Conservation (phyloP, 2,329 filamentous ascomycete species). For the Neofusicoccum sp. region DNA sequence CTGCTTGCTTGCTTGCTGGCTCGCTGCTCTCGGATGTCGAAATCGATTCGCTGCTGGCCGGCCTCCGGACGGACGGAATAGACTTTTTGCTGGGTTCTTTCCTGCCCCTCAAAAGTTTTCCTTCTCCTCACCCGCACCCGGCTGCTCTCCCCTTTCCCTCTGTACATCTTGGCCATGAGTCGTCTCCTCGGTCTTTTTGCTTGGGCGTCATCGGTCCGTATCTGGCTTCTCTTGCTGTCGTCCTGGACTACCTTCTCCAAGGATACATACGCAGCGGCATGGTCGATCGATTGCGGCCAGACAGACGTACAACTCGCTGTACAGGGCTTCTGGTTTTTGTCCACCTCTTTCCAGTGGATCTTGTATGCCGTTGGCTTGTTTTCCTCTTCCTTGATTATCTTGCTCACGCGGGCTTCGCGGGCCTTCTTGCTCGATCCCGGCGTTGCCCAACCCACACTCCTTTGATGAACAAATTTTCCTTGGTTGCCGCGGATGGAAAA, state of each 20-base stretch:
- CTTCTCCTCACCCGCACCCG: neutral
- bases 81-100: neutral
- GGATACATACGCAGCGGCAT: too few species aligned
- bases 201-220: neutral
- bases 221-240: too few species aligned
- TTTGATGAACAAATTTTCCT: slow-evolving; percentile 3
- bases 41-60: neutral
- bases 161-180: neutral
- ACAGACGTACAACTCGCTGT: slow-evolving; percentile 6
- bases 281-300: neutral
- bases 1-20: slow-evolving; percentile 10
- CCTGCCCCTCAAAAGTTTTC: neutral
- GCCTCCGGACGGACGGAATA: slow-evolving; percentile 6
- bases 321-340: neutral
- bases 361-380: too few species aligned
- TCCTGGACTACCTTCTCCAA: too few species aligned
- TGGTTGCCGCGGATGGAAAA: slow-evolving; percentile 2
- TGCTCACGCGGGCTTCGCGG: neutral
- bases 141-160: neutral
- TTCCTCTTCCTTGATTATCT: neutral
- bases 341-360: neutral
- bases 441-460: neutral
- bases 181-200: neutral
- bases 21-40: neutral
- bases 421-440: too few species aligned